A percentile compares a stretch with the other conserved stretches of the same genome.
Evolutionary conservation across 345 rosid species (phyloP).

Genomic region (Syzygium oleosum): DNA sequence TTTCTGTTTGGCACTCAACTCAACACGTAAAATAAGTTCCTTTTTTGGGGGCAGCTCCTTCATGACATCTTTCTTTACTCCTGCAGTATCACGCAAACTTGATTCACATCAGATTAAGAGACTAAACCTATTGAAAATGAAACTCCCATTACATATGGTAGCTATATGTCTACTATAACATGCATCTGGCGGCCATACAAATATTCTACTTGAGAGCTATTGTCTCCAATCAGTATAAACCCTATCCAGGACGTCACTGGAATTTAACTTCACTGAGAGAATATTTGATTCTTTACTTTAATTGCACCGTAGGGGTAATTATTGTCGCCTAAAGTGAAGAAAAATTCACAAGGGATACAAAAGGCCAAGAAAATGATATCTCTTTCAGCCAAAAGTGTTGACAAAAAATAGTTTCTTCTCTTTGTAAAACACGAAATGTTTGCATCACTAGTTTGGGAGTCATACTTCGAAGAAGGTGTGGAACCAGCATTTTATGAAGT

Average conservation of each 20-base stretch:
- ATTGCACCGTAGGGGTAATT: background rate
- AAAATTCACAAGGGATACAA: slow-evolving; percentile 1
- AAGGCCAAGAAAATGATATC: background rate
- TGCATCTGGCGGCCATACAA: background rate
- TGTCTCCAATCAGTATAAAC: background rate
- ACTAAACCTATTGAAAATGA: background rate
- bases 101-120: background rate
- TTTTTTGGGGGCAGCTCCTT: slow-evolving; percentile 97
- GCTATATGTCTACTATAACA: background rate
- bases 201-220: background rate
- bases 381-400: background rate
- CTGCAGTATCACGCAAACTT: slow-evolving; percentile 31
- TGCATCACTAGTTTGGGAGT: slow-evolving; percentile 12
- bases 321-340: background rate
- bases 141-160: background rate
- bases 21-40: slow-evolving; percentile 96
- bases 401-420: background rate
- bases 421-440: background rate
- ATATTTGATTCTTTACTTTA: background rate
- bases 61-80: slow-evolving; percentile 99
- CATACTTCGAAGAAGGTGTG: slow-evolving; percentile 90
- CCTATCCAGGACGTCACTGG: background rate
- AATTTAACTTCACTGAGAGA: background rate
- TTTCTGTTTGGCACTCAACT: slow-evolving; percentile 85
- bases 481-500: slow-evolving; percentile 96